Evolutionary conservation across 2,329 filamentous ascomycete species (phyloP).

Genomic region (Claviceps digitariae): DNA sequence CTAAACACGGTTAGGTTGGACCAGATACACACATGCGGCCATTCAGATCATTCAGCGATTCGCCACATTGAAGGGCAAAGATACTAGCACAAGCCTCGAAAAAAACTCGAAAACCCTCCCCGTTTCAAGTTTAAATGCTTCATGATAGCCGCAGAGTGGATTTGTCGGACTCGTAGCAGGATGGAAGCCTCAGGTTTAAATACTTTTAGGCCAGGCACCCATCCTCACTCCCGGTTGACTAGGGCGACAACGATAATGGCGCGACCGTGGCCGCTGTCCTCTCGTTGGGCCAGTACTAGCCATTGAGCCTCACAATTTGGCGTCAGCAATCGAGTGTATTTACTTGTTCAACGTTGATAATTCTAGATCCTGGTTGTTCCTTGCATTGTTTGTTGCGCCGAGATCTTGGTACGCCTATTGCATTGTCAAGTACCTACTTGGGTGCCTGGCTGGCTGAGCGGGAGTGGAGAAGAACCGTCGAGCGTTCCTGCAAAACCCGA

Average conservation of each 20-base stretch:
- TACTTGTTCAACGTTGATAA: neutral
- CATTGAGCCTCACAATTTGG: neutral
- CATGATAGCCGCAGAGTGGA: neutral
- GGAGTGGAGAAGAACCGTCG: neutral
- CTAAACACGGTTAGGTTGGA: too few species aligned
- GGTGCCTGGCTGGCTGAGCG: neutral
- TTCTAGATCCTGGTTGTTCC: neutral
- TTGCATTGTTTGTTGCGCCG: neutral
- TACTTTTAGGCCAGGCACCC: neutral
- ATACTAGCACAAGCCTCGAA: too few species aligned
- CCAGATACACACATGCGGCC: too few species aligned
- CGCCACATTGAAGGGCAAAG: too few species aligned
- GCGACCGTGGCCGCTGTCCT: neutral
- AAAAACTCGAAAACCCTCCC: too few species aligned
- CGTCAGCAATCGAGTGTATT: neutral
- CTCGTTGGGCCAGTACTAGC: neutral
- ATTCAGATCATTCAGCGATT: too few species aligned
- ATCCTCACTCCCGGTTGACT: neutral
- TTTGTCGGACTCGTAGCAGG: neutral
- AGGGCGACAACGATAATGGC: neutral
- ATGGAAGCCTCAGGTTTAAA: conserved; percentile 4
- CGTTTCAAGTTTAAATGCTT: too few species aligned
- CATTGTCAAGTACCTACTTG: neutral
- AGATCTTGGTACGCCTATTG: neutral
- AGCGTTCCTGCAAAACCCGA: conserved; percentile 6